A percentile compares a stretch with the other conserved stretches of the same genome.
These are phyloP conservation scores for Silene coronaria DNA, from an alignment of 179 eudicot genomes.

Conservation along the genomic window DNA sequence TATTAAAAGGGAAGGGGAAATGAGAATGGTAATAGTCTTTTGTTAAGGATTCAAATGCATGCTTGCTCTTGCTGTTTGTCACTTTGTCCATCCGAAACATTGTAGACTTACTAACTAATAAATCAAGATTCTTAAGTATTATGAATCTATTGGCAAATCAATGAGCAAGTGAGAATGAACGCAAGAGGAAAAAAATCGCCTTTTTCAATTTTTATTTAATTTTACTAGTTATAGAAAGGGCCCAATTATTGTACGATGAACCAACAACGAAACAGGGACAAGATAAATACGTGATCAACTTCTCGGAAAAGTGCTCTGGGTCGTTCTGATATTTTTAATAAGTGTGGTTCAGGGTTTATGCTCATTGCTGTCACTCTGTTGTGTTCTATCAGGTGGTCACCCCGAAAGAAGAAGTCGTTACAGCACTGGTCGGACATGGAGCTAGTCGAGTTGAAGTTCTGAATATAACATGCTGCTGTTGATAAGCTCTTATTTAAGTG, in stretches of 20 bases:
- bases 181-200: neutral
- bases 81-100: neutral
- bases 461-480: constrained; percentile 9
- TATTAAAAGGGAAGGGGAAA: too few relatives aligned
- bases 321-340: neutral
- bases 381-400: constrained; percentile 30
- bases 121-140: neutral
- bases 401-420: constrained; percentile 48
- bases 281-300: neutral
- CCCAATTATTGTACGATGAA: too few relatives aligned
- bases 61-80: neutral
- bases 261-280: too few relatives aligned
- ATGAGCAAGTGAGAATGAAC: neutral
- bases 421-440: constrained; percentile 43
- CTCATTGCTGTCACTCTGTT: neutral
- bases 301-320: neutral
- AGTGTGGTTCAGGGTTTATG: neutral
- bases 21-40: neutral
- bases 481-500: neutral
- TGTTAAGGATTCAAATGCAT: neutral
- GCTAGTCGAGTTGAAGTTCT: constrained; percentile 19
- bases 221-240: too few relatives aligned
- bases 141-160: neutral
- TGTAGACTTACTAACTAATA: neutral
- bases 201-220: neutral